Evolutionary conservation across 2,329 filamentous ascomycete genomes (phyloP), one percentile per base, ranked within the genome.

Genomic region (Botrytis tulipae): DNA sequence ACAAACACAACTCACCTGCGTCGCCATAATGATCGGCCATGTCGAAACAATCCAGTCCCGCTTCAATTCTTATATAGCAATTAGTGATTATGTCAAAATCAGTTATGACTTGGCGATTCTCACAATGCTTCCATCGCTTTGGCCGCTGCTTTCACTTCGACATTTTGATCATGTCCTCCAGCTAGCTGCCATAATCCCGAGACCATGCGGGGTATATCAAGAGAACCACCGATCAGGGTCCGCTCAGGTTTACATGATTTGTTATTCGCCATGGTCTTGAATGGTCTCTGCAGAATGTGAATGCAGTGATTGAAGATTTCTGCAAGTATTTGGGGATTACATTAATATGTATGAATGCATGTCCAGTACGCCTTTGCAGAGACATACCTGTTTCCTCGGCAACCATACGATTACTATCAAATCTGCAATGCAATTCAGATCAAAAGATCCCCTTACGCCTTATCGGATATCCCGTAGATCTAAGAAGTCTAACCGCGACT

Each of bases 151-250:
- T 44, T 32, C 18, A 76, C 51, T 46, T 77, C 74, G 12, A 76
- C 70, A 61, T 75, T 35, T 46, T 76, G 32, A 60, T 77, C 75
- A 54, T 76, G 75, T 42, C 74, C 73, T 44, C 76, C 75, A 14
- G 76, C 76, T 51, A 77, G 73, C 44, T 77, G 75, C 76, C 75
- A 75, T 25, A 76, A 61, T 40, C 75, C 75, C 7, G 67, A 72
- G 32, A 76, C 70, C 69, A 76, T 72, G 1, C 76, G 73, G 60
- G 76, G 73, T n/a, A 76, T 74, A 22, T 74, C 66, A 60, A 75
- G 46, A 5, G 71, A 72, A 10, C 57, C 71, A 16, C 73, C 69
- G 44, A 73, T 74, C 14, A 59, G 16, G 6, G 66, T 59, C 37
- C 35, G 14, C 25, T 59, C 32, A 12, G 48, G 48, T 59, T 59